A percentile compares a stretch with the other conserved stretches of the same genome.
Conservation (phyloP, 352 stramenopile species). For the Globisporangium lucens region DNA sequence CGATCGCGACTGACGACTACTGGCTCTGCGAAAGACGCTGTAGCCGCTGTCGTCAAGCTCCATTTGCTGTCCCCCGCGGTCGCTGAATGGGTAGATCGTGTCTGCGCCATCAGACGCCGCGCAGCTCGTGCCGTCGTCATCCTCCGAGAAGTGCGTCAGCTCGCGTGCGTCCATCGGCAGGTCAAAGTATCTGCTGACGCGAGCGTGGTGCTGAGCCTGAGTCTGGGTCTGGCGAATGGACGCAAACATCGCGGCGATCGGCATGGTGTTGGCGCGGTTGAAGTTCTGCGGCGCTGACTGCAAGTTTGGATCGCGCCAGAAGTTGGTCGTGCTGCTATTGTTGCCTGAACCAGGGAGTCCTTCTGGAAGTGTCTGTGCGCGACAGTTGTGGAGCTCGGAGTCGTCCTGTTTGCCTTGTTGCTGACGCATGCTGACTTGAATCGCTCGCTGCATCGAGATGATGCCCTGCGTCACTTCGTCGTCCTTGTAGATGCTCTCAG, state of each 20-base stretch:
- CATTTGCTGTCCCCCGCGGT: background rate
- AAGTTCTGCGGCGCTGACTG: background rate
- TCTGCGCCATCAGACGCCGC: background rate
- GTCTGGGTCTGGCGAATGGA: background rate
- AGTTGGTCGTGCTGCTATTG: background rate
- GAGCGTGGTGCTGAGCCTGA: background rate
- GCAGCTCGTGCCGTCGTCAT: background rate
- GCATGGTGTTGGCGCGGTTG: background rate
- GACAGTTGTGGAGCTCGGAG: background rate
- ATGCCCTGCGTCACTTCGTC: background rate
- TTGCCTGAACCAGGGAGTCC: background rate
- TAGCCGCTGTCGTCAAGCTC: background rate
- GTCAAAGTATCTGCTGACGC: constrained; percentile 16
- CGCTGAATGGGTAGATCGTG: constrained; percentile 5
- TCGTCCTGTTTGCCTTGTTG: background rate
- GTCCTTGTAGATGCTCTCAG: background rate
- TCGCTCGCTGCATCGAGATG: constrained; percentile 9
- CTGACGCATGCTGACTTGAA: background rate
- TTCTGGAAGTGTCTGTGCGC: background rate
- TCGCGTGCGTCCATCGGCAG: constrained; percentile 17
- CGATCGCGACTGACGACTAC: constrained; percentile 4
- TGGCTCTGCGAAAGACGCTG: background rate
- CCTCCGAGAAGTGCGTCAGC: constrained; percentile 8
- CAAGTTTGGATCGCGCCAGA: background rate
- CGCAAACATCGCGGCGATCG: background rate